Percentiles rank a stretch among this genome's conserved stretches.
Evolutionary conservation across 2,329 filamentous ascomycete genomes (phyloP).

Genomic region (Polychaeton citri): DNA sequence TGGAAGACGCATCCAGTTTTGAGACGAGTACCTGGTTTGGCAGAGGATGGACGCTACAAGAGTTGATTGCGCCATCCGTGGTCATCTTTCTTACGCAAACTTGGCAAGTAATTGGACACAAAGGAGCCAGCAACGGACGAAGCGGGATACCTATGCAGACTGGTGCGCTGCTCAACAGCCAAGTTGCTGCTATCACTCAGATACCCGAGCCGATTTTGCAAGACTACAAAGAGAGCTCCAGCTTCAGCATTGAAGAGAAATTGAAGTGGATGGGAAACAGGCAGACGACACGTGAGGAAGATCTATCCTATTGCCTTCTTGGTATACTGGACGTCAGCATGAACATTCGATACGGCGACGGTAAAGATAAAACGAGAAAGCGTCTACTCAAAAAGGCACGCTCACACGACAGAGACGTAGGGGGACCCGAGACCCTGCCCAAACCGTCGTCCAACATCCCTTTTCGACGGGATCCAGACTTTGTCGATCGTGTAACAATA

Average conservation of each 20-base stretch:
- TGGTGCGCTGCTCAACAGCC: not conserved
- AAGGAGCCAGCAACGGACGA: not conserved
- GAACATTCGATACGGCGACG: slow-evolving; percentile 6
- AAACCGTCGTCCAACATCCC: slow-evolving; percentile 9
- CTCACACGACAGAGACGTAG: too few relatives aligned
- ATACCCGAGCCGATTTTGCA: slow-evolving; percentile 5
- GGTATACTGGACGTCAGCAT: slow-evolving; percentile 7
- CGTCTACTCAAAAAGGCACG: not conserved
- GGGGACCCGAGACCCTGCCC: slow-evolving; percentile 4
- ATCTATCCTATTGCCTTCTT: slow-evolving; percentile 6
- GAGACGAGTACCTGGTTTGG: slow-evolving; percentile 7
- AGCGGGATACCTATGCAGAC: not conserved
- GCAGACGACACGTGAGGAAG: slow-evolving; percentile 5
- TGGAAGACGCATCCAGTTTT: not conserved
- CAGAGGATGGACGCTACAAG: slow-evolving; percentile 9
- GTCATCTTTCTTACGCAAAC: slow-evolving; percentile 4
- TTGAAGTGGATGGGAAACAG: slow-evolving; percentile 5
- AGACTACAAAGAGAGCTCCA: slow-evolving; percentile 1
- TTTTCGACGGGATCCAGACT: slow-evolving; percentile 8
- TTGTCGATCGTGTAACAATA: slow-evolving; percentile 8
- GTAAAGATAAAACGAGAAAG: not conserved
- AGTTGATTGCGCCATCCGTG: slow-evolving; percentile 4
- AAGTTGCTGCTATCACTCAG: not conserved
- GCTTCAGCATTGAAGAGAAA: not conserved
- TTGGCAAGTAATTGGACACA: slow-evolving; percentile 1